Conservation (phyloP, 331 rosid species). For the Malus hybrid region DNA sequence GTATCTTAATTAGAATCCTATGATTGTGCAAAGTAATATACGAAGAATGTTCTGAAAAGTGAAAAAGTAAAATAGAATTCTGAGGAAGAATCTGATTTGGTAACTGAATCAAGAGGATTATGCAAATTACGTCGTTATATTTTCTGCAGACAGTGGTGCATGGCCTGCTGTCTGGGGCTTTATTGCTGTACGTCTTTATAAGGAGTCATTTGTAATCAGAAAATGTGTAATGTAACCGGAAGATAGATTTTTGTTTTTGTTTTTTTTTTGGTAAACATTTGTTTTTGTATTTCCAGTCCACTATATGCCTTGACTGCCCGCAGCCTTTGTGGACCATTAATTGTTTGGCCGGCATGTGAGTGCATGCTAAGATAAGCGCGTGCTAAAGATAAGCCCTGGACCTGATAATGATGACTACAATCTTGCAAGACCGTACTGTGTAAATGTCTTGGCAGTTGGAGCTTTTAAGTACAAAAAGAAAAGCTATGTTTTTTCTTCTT, state of each 20-base stretch:
- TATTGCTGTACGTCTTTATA: not conserved
- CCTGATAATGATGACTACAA: slow-evolving; percentile 93
- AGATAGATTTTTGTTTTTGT: not conserved
- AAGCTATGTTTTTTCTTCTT: too few relatives aligned
- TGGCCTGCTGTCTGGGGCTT: not conserved
- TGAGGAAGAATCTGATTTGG: not conserved
- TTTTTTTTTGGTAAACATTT: too few relatives aligned
- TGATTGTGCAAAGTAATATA: not conserved
- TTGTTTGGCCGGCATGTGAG: slow-evolving; percentile 56
- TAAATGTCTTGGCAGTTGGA: slow-evolving; percentile 14
- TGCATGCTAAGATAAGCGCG: too few relatives aligned
- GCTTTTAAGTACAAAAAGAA: not conserved
- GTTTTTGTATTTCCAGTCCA: too few relatives aligned
- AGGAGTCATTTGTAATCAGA: not conserved
- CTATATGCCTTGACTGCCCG: not conserved
- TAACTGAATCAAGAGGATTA: not conserved
- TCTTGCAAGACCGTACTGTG: slow-evolving; percentile 86
- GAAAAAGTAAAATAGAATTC: not conserved
- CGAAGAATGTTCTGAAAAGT: not conserved
- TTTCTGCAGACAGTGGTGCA: not conserved
- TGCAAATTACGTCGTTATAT: not conserved
- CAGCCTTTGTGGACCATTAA: not conserved
- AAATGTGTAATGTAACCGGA: not conserved
- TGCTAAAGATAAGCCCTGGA: slow-evolving; percentile 94
- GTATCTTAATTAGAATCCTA: slow-evolving; percentile 19